A percentile compares a stretch with the other conserved stretches of the same genome.
Conservation (phyloP, 148 eudicot species). For the Vaccinium vitisidaea region DNA sequence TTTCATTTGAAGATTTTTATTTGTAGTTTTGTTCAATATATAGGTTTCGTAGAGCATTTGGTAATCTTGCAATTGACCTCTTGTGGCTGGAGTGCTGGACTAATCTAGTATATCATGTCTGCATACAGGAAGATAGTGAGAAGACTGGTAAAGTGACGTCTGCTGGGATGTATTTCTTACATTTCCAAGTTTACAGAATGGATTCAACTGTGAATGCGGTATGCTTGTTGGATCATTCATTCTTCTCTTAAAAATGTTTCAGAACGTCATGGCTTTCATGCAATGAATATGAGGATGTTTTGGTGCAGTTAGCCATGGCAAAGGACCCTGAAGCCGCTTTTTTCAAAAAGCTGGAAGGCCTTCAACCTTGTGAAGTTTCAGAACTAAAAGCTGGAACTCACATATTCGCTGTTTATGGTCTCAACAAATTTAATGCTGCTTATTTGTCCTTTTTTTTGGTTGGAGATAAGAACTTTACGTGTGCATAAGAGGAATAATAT, state of each 20-base stretch:
- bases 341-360: constrained; percentile 95
- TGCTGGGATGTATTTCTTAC: constrained; percentile 98
- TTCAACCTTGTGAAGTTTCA: constrained; percentile 96
- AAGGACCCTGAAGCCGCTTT: constrained; percentile 99
- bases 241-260: background rate
- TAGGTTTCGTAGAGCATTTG: background rate
- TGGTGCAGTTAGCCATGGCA: constrained; percentile 89
- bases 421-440: constrained; percentile 21
- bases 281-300: constrained; percentile 13
- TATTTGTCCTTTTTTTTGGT: constrained; percentile 5
- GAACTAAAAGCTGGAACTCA: constrained; percentile 94
- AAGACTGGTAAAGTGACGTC: constrained; percentile 91
- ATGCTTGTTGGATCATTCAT: background rate
- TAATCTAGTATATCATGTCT: constrained; percentile 12
- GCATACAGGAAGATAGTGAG: constrained; percentile 91
- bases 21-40: background rate
- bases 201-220: constrained; percentile 95
- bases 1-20: background rate
- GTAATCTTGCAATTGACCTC: constrained; percentile 11
- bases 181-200: constrained; percentile 98
- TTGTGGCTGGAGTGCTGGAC: constrained; percentile 9
- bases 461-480: too few relatives aligned
- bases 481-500: background rate
- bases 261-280: background rate
- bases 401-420: constrained; percentile 97